phyloP scores from a whole-genome alignment of 345 rosid genomes.

The Eucalyptus albens region DNA sequence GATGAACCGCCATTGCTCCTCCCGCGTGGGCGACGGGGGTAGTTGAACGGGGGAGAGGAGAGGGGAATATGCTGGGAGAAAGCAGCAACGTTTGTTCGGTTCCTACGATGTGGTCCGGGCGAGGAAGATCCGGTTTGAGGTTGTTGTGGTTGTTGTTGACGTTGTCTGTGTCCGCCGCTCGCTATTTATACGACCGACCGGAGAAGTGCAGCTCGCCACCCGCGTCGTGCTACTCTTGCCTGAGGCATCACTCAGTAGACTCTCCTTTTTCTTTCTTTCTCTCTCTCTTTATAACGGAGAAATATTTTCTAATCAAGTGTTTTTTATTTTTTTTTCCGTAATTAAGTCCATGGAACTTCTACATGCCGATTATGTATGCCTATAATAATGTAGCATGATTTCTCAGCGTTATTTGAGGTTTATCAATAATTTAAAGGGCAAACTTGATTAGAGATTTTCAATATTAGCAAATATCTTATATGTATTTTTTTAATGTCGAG shows the following conservation, averaged over 20 bases:
- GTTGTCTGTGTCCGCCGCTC: neutral
- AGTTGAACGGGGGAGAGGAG: neutral
- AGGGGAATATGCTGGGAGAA: neutral
- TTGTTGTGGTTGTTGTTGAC: neutral
- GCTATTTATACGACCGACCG: neutral
- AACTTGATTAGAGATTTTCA: neutral
- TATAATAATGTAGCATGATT: neutral
- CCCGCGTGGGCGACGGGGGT: neutral
- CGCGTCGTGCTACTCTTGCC: neutral
- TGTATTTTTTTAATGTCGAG: neutral
- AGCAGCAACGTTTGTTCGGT: neutral
- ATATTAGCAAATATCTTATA: neutral
- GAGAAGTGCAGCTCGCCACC: neutral
- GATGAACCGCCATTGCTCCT: constrained; percentile 28
- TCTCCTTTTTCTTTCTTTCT: neutral
- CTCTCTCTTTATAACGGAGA: neutral
- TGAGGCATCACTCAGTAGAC: neutral
- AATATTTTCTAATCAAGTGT: neutral
- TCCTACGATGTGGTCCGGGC: neutral
- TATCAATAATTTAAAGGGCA: neutral
- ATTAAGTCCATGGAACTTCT: neutral
- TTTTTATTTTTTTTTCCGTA: neutral
- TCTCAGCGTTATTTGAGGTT: neutral
- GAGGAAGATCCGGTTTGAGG: neutral
- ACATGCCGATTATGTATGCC: neutral